These are phyloP conservation scores for Blastobotrys americana DNA, from an alignment of 805 yeast species.

Conservation along the genomic window DNA sequence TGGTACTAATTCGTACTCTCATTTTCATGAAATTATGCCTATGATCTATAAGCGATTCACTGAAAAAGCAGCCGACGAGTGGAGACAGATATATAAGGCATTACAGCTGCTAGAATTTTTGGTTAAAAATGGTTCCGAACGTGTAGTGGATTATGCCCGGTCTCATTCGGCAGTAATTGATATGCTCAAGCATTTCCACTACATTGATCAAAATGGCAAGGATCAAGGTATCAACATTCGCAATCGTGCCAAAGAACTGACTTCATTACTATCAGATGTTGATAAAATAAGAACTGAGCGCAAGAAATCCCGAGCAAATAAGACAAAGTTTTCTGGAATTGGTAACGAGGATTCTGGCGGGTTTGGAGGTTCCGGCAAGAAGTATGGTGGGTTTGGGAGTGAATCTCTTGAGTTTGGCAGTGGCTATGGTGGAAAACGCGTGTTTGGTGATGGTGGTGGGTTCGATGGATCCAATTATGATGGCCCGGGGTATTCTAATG, in stretches of 20 bases:
- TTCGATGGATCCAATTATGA: conserved; percentile 29
- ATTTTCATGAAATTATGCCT: conserved; percentile 41
- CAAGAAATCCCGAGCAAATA: conserved; percentile 80
- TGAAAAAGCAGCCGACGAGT: conserved; percentile 90
- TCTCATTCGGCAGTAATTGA: conserved; percentile 72
- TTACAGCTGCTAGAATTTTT: conserved; percentile 86
- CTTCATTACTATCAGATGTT: conserved; percentile 68
- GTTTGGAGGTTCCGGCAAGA: conserved; percentile 29
- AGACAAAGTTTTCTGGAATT: conserved; percentile 76
- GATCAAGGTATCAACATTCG: conserved; percentile 96
- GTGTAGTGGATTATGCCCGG: conserved; percentile 92
- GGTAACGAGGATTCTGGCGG: conserved; percentile 36
- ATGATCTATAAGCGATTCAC: conserved; percentile 64
- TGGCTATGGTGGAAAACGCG: conserved; percentile 32
- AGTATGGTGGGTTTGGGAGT: conserved; percentile 33
- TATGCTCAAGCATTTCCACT: conserved; percentile 89
- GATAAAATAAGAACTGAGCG: conserved; percentile 71
- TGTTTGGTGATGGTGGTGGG: conserved; percentile 38
- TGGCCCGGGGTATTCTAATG: conserved; percentile 28
- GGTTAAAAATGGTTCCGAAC: conserved; percentile 86
- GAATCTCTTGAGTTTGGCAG: conserved; percentile 28
- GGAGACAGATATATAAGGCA: conserved; percentile 97
- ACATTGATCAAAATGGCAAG: conserved; percentile 84
- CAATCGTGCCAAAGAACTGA: conserved; percentile 75
- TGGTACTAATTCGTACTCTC: conserved; percentile 68